Conservation (phyloP, 192 early-diverging fungal species). For the Funneliformis geosporum region DNA sequence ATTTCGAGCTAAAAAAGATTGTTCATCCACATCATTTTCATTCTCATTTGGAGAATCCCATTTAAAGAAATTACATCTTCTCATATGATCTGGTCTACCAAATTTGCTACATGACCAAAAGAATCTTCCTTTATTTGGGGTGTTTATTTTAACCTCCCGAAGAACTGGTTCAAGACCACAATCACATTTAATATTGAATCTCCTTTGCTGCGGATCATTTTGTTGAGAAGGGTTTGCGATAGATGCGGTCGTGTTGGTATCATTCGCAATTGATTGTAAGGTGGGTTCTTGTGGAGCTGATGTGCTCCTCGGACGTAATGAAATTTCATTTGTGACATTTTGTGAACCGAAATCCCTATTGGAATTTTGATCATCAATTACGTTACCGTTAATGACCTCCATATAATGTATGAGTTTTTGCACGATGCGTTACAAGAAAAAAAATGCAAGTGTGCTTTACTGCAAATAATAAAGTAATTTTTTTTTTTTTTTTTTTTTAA, state of each 20-base stretch:
- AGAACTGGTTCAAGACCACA: not conserved
- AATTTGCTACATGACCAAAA: not conserved
- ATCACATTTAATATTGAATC: not conserved
- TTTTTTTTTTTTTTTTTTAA: no score
- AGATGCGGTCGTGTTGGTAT: not conserved
- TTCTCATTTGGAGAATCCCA: not conserved
- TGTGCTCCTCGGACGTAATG: not conserved
- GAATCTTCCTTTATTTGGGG: not conserved
- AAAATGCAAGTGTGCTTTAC: no score
- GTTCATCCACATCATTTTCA: not conserved
- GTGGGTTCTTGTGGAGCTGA: not conserved
- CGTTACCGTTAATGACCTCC: no score
- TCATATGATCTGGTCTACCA: not conserved
- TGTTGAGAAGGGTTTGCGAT: no score
- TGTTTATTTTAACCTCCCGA: not conserved
- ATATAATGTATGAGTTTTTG: no score
- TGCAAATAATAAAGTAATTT: no score
- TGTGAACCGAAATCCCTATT: no score
- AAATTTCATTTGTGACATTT: not conserved
- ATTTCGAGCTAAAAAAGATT: not conserved
- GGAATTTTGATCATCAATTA: no score
- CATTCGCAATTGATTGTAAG: not conserved
- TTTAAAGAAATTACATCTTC: not conserved
- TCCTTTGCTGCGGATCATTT: not conserved
- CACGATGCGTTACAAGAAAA: no score